A percentile compares a stretch with the other conserved stretches of the same genome.
These are phyloP conservation scores for Teunomyces panamensis DNA, from an alignment of 805 yeast genomes.

Conservation along the genomic window DNA sequence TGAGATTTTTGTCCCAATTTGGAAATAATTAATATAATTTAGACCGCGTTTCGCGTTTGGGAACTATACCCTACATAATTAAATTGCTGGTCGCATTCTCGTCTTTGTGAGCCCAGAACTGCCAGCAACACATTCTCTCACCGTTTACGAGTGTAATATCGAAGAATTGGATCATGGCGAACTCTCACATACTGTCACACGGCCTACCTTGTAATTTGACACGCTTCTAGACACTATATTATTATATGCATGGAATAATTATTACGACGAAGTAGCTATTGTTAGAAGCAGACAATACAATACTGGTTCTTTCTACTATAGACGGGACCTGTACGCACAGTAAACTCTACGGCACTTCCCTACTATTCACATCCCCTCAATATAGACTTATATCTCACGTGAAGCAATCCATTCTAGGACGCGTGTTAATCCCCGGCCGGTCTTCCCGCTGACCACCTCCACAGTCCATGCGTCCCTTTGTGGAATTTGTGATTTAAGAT, in stretches of 20 bases:
- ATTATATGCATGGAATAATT: background rate
- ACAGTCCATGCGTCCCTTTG: constrained; percentile 25
- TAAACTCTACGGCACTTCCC: background rate
- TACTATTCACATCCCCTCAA: too few relatives aligned
- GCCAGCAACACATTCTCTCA: background rate
- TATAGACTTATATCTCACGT: background rate
- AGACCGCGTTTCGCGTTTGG: constrained; percentile 2
- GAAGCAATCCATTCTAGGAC: constrained; percentile 26
- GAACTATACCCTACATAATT: background rate
- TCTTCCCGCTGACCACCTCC: constrained; percentile 31
- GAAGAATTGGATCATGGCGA: background rate
- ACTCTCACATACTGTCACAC: background rate
- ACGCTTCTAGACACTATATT: background rate
- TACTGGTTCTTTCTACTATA: too few relatives aligned
- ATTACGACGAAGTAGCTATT: background rate
- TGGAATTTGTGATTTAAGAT: constrained; percentile 17
- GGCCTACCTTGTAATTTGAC: background rate
- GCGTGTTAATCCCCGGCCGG: constrained; percentile 27
- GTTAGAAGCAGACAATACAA: too few relatives aligned
- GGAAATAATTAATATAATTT: constrained; percentile 1
- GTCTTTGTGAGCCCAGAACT: background rate
- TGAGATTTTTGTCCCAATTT: background rate
- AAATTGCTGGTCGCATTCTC: background rate
- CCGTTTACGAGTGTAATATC: background rate
- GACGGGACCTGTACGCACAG: background rate